phyloP scores from a whole-genome alignment of 2,329 filamentous ascomycete species.

The Rhynchosporium agropyri region DNA sequence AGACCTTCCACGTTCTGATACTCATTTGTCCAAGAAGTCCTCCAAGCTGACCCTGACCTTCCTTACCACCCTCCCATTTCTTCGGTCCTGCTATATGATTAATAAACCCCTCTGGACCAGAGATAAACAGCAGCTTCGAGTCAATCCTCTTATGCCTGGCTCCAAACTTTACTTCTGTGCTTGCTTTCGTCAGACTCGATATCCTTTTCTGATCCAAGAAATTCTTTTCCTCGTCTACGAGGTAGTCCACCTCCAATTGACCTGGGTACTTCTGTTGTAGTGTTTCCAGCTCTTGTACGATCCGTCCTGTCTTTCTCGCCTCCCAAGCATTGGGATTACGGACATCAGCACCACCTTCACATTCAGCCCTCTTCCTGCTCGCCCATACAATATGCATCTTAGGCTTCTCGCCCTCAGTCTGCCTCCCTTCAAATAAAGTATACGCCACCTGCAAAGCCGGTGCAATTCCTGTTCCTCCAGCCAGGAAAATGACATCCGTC shows the following conservation, averaged over 20 bases:
- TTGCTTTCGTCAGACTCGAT: conserved; percentile 38
- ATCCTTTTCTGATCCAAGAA: conserved; percentile 63
- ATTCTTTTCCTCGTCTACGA: conserved; percentile 77
- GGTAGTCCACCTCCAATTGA: conserved; percentile 69
- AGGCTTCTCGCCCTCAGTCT: conserved; percentile 42
- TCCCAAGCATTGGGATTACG: background rate
- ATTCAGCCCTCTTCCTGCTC: conserved; percentile 68
- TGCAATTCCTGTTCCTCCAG: conserved; percentile 90
- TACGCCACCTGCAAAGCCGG: conserved; percentile 81
- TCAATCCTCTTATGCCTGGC: conserved; percentile 27
- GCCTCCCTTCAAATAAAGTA: conserved; percentile 54
- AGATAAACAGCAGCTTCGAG: conserved; percentile 74
- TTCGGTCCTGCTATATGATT: conserved; percentile 79
- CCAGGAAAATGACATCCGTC: conserved; percentile 73
- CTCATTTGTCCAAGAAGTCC: conserved; percentile 65
- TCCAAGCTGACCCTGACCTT: conserved; percentile 73
- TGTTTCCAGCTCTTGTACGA: conserved; percentile 64
- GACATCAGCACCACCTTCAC: conserved; percentile 49
- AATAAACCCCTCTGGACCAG: conserved; percentile 90
- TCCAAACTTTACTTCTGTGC: conserved; percentile 33
- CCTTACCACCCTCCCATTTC: conserved; percentile 69
- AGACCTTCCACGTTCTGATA: conserved; percentile 45
- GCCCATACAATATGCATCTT: conserved; percentile 82
- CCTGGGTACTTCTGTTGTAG: conserved; percentile 61
- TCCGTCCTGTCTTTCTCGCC: conserved; percentile 45